phyloP scores from a whole-genome alignment of 768 basidiomycete genomes.

The Trametes punicea region DNA sequence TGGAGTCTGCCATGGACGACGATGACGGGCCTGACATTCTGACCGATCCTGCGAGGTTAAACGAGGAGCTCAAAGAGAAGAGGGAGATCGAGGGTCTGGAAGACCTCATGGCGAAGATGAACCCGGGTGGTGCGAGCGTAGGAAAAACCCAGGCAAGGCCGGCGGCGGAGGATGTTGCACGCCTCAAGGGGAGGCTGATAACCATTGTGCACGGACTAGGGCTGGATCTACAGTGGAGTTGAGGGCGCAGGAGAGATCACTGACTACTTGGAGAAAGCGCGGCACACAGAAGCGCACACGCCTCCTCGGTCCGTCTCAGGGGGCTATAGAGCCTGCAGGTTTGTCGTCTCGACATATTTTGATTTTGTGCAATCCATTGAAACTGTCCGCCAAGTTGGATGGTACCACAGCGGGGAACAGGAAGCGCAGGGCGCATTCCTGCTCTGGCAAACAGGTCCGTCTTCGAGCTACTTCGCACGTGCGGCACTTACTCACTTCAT shows the following conservation, averaged over 20 bases:
- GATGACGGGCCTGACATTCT: slow-evolving; percentile 21
- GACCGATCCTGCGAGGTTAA: slow-evolving; percentile 12
- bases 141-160: slow-evolving; percentile 12
- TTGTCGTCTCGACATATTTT: neutral
- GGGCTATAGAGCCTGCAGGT: neutral
- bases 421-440: neutral
- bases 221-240: slow-evolving; percentile 23
- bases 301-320: neutral
- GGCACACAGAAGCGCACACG: too few species aligned
- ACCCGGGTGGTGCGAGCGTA: slow-evolving; percentile 17
- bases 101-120: slow-evolving; percentile 50
- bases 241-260: neutral
- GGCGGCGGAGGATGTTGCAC: slow-evolving; percentile 23
- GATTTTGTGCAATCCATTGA: neutral
- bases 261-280: neutral
- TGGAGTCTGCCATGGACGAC: slow-evolving; percentile 37
- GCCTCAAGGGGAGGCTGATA: slow-evolving; percentile 18
- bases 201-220: slow-evolving; percentile 13
- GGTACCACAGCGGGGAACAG: neutral
- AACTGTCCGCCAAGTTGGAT: neutral
- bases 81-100: slow-evolving; percentile 52
- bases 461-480: too few species aligned
- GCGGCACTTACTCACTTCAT: too few species aligned
- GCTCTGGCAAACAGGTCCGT: neutral
- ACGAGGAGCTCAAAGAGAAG: slow-evolving; percentile 44